Conservation (phyloP, 768 basidiomycete genomes). For the Coprinellus micaceus region DNA sequence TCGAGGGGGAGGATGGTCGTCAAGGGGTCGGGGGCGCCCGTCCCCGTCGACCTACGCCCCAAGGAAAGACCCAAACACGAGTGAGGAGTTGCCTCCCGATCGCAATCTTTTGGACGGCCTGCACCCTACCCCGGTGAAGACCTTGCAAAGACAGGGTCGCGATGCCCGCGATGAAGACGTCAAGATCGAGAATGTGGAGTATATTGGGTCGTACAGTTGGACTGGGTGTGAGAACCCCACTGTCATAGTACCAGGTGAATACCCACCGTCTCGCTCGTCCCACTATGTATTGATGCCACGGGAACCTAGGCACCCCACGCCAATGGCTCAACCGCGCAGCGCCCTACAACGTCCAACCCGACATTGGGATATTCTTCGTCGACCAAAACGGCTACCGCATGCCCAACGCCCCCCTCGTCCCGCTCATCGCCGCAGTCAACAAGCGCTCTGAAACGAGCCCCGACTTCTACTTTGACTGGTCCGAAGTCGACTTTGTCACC, state of each 20-base stretch:
- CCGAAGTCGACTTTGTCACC: slow-evolving; percentile 47
- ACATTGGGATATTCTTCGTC: slow-evolving; percentile 44
- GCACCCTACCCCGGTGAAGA: slow-evolving; percentile 9
- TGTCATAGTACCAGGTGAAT: slow-evolving; percentile 48
- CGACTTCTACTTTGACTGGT: slow-evolving; percentile 36
- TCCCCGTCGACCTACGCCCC: slow-evolving; percentile 2
- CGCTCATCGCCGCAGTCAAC: slow-evolving; percentile 60
- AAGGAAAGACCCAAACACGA: neutral
- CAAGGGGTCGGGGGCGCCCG: neutral
- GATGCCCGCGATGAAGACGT: slow-evolving; percentile 26
- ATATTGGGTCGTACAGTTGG: slow-evolving; percentile 60
- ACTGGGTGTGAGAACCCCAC: slow-evolving; percentile 39
- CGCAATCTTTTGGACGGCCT: slow-evolving; percentile 36
- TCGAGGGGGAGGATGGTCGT: neutral
- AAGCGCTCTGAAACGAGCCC: slow-evolving; percentile 30
- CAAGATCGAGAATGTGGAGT: slow-evolving; percentile 32
- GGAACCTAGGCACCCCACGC: slow-evolving; percentile 60
- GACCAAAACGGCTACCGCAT: slow-evolving; percentile 59
- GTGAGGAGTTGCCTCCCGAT: slow-evolving; percentile 25
- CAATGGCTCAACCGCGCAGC: slow-evolving; percentile 47
- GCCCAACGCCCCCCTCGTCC: slow-evolving; percentile 38
- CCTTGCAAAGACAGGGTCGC: slow-evolving; percentile 20
- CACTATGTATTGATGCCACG: too few species aligned
- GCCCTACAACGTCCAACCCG: slow-evolving; percentile 54
- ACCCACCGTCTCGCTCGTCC: neutral